These are phyloP conservation scores for Acer yangbiense DNA, from an alignment of 345 rosid species.

Conservation along the genomic window DNA sequence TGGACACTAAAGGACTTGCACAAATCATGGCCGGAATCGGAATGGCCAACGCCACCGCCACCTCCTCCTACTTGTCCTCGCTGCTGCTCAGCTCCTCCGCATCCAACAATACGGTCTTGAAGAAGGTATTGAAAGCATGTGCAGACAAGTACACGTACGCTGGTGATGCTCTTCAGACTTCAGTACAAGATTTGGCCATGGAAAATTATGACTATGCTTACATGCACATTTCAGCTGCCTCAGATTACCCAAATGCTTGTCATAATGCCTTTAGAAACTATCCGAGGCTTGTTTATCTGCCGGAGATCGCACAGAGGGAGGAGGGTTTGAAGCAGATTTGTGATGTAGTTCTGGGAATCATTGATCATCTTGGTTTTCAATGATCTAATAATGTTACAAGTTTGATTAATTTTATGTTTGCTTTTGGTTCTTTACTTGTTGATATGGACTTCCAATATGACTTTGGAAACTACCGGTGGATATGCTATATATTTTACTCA, in stretches of 20 bases:
- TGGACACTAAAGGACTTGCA: slow-evolving; percentile 73
- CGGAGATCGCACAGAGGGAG: slow-evolving; percentile 62
- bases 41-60: slow-evolving; percentile 63
- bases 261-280: slow-evolving; percentile 54
- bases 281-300: slow-evolving; percentile 53
- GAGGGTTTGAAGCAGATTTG: slow-evolving; percentile 69
- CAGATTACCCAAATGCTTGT: slow-evolving; percentile 74
- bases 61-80: slow-evolving; percentile 62
- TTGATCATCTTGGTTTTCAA: slow-evolving; percentile 45
- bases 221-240: slow-evolving; percentile 66
- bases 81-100: slow-evolving; percentile 20
- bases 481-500: too few relatives aligned
- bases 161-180: slow-evolving; percentile 51
- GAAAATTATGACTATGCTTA: slow-evolving; percentile 75
- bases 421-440: background rate
- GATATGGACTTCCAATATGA: too few relatives aligned
- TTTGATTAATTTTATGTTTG: background rate
- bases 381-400: background rate
- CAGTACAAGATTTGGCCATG: slow-evolving; percentile 45
- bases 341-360: slow-evolving; percentile 64
- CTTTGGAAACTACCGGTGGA: too few relatives aligned
- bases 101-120: slow-evolving; percentile 31
- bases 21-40: slow-evolving; percentile 58
- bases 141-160: slow-evolving; percentile 69
- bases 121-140: slow-evolving; percentile 55